These are phyloP conservation scores for Kurtzmaniella quercitrusa DNA, from an alignment of 1,139 yeast genomes.

Conservation along the genomic window DNA sequence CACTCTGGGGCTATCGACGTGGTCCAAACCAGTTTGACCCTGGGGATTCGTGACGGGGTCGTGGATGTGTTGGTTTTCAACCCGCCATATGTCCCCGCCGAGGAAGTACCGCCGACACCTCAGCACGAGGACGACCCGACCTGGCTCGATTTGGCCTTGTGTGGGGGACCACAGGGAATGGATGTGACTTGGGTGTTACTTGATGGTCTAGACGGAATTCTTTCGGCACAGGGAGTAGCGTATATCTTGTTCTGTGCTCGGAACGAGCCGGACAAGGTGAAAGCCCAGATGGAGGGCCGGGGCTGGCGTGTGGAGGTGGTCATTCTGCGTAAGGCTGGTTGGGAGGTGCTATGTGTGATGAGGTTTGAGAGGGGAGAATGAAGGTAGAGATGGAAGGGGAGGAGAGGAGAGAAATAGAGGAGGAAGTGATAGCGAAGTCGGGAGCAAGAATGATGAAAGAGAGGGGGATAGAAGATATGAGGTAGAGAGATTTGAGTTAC, in stretches of 20 bases:
- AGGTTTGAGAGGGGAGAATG: constrained; percentile 30
- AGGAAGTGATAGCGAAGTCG: too few relatives aligned
- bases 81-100: constrained; percentile 96
- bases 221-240: constrained; percentile 63
- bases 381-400: not conserved
- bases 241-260: constrained; percentile 84
- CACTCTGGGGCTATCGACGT: constrained; percentile 41
- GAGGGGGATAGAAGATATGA: too few relatives aligned
- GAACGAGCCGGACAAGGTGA: constrained; percentile 68
- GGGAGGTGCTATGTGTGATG: constrained; percentile 87
- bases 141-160: constrained; percentile 86
- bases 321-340: constrained; percentile 77
- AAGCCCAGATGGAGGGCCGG: constrained; percentile 35
- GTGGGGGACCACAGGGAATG: constrained; percentile 93
- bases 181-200: constrained; percentile 66
- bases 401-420: not conserved
- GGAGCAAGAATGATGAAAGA: too few relatives aligned
- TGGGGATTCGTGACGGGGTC: constrained; percentile 37
- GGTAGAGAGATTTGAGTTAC: too few relatives aligned
- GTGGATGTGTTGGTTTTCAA: constrained; percentile 79
- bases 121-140: constrained; percentile 37
- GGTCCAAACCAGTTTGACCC: constrained; percentile 55
- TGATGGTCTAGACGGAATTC: constrained; percentile 40
- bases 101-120: constrained; percentile 57
- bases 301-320: constrained; percentile 57